These are phyloP conservation scores for Gamsiella multidivaricata DNA, from an alignment of 192 early-diverging fungal species.

Conservation along the genomic window DNA sequence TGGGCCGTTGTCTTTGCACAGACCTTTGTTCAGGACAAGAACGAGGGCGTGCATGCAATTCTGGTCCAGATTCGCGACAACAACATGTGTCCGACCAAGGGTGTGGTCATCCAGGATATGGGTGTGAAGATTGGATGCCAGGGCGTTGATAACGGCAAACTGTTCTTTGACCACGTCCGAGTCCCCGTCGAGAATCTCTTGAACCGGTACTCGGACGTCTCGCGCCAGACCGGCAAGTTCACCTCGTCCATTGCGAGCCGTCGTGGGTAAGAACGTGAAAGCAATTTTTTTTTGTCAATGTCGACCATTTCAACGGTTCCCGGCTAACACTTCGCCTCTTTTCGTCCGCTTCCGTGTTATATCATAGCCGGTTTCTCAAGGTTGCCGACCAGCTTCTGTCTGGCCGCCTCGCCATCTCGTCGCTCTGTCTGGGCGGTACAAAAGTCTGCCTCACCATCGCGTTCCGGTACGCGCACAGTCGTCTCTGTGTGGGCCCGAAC, in stretches of 20 bases:
- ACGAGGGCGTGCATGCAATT: conserved; percentile 77
- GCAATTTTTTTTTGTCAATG: not conserved
- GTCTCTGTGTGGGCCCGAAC: conserved; percentile 75
- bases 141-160: conserved; percentile 80
- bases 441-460: conserved; percentile 73
- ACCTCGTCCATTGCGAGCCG: conserved; percentile 60
- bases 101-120: conserved; percentile 79
- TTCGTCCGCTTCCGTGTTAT: no score
- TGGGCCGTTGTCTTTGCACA: conserved; percentile 81
- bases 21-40: conserved; percentile 66
- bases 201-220: conserved; percentile 71
- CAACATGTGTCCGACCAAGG: conserved; percentile 62
- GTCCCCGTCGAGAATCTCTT: conserved; percentile 71
- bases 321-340: no score
- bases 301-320: no score
- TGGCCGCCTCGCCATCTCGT: conserved; percentile 76
- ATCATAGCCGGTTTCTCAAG: conserved; percentile 78
- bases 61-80: conserved; percentile 76
- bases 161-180: conserved; percentile 61
- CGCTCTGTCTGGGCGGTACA: conserved; percentile 73
- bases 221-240: conserved; percentile 64
- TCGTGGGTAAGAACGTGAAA: conserved; percentile 60
- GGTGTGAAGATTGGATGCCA: conserved; percentile 74
- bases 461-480: conserved; percentile 76
- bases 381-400: conserved; percentile 82